Base-by-base conservation (phyloP, 495 filamentous ascomycete species). In the Pyronema domesticum region DNA sequence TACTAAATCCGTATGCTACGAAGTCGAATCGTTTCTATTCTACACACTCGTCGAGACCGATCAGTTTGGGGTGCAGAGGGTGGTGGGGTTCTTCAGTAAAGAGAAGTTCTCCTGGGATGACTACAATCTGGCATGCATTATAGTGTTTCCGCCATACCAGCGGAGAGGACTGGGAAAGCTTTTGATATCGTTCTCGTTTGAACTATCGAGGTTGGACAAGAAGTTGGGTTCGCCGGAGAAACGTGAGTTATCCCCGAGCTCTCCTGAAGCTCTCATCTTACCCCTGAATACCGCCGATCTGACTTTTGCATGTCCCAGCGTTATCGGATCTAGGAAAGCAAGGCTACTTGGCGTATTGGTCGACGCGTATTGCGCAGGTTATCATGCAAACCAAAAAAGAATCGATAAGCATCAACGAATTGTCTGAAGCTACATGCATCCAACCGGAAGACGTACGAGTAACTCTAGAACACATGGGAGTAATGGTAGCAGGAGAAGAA, bases 31-130 rank as follows among this genome's bases (percentile, higher is more conserved):
- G 54, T 99, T 99, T 71, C 80, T 89, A 60, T 99, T 95, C 73
- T 96, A 94, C 66, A 79, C 94, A 17, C 80, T 96, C 52, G 78
- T 85, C 46, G 72, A 81, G 55, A 81, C 76, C 3, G 30, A 53
- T 10, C 17, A 44, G 13, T 19, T 54, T 11, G 39, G 42, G 6
- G 9, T n/a, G 1, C 37, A 45, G 9, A 78, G 79, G 47, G 81
- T 95, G 34, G 77, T 95, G 7, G 91, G 93, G 50, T 99, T 94
- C 76, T 99, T 94, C 74, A 89, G 83, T 18, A 96, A 96, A 65
- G 91, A 99, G 70, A 96, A 96, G 63, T 81, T 94, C 69, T 91
- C 85, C 3, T 99, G 91, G 91, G 91, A 99, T 63, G 86, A 91
- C 60, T 95, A 96, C 67, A 99, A 96, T 58, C 77, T 99, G 0